Conservation (phyloP, 2,329 filamentous ascomycete species). For the Epichloe brachyelytri region DNA sequence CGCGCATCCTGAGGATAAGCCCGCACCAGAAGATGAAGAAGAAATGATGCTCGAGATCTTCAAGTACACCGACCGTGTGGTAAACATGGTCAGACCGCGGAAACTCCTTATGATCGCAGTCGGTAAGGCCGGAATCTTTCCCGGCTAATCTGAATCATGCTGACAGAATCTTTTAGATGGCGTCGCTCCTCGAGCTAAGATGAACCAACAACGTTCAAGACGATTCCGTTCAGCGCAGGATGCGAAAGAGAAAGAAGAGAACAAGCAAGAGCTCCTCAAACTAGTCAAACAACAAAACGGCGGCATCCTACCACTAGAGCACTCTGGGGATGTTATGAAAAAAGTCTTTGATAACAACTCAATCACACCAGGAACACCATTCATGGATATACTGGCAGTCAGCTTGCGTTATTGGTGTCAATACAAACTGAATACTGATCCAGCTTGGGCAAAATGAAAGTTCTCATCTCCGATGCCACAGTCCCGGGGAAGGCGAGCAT, state of each 20-base stretch:
- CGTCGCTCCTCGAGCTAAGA: conserved; percentile 93
- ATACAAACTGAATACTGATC: conserved; percentile 95
- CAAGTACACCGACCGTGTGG: conserved; percentile 94
- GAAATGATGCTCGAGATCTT: conserved; percentile 99
- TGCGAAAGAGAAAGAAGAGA: conserved; percentile 83
- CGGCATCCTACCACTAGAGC: conserved; percentile 48
- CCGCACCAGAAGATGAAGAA: conserved; percentile 83
- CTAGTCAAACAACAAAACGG: conserved; percentile 69
- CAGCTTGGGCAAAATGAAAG: conserved; percentile 88
- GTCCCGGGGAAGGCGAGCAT: conserved; percentile 95
- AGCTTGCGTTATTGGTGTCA: conserved; percentile 93
- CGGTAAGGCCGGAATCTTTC: conserved; percentile 38
- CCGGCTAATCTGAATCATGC: conserved; percentile 4
- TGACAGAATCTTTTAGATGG: conserved; percentile 50
- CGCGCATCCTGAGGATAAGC: conserved; percentile 89
- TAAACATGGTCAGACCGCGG: conserved; percentile 95
- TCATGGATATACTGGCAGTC: conserved; percentile 90
- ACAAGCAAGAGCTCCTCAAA: conserved; percentile 79
- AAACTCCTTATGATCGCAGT: conserved; percentile 97
- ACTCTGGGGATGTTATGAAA: conserved; percentile 51
- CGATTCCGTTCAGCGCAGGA: conserved; percentile 92
- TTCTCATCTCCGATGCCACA: conserved; percentile 96
- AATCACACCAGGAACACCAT: conserved; percentile 93
- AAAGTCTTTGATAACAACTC: conserved; percentile 84
- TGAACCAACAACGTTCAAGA: conserved; percentile 97